phyloP scores from a whole-genome alignment of 2,329 filamentous ascomycete species.

The Penicillium glabrum region DNA sequence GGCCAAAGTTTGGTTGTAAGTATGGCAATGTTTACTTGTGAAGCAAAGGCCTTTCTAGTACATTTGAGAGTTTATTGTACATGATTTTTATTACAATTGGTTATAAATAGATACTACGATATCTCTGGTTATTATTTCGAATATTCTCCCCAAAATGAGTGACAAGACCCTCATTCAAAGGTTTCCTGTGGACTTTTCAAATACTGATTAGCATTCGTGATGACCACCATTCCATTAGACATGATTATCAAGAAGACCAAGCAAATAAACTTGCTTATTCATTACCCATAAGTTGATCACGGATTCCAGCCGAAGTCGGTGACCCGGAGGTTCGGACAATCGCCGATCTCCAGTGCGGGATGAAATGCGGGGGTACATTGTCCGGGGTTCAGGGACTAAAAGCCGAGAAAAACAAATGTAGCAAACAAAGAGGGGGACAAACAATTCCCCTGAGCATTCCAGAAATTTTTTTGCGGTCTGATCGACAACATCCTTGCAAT shows the following conservation, averaged over 20 bases:
- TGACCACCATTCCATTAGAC: neutral
- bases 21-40: too few species aligned
- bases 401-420: slow-evolving; percentile 10
- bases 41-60: too few species aligned
- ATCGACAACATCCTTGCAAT: neutral
- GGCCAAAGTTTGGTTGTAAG: neutral
- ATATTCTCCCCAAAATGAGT: too few species aligned
- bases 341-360: slow-evolving; percentile 14
- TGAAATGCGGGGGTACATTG: slow-evolving; percentile 16
- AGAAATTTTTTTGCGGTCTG: neutral
- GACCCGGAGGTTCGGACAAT: slow-evolving; percentile 11
- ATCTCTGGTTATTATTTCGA: too few species aligned
- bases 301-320: neutral
- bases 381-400: slow-evolving; percentile 12
- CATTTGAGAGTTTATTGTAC: too few species aligned
- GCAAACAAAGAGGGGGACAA: slow-evolving; percentile 4
- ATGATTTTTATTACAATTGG: too few species aligned
- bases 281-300: neutral
- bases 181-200: too few species aligned
- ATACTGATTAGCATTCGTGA: neutral
- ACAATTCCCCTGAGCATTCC: neutral
- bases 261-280: neutral
- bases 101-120: too few species aligned
- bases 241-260: too few species aligned
- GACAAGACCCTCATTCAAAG: too few species aligned